Conservation (phyloP, 192 early-diverging fungal genomes). For the Mortierella claussenii region DNA sequence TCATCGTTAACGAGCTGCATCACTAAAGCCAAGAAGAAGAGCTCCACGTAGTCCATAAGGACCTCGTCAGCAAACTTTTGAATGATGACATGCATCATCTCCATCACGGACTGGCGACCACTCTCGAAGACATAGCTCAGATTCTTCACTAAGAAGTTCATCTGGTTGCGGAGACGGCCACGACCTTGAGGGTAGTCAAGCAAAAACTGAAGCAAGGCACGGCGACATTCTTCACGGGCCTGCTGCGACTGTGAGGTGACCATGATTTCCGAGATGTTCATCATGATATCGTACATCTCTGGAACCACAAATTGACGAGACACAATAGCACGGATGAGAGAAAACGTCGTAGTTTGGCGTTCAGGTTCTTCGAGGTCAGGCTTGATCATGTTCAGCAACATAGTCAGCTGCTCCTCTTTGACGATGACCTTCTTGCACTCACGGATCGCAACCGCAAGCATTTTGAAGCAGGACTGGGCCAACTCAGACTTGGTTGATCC, state of each 20-base stretch:
- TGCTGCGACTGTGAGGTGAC: slow-evolving; percentile 84
- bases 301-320: slow-evolving; percentile 85
- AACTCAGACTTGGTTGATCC: slow-evolving; percentile 71
- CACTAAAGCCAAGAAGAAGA: slow-evolving; percentile 88
- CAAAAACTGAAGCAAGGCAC: slow-evolving; percentile 88
- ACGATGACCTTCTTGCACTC: slow-evolving; percentile 77
- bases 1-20: slow-evolving; percentile 93
- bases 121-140: slow-evolving; percentile 91
- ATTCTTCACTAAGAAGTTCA: slow-evolving; percentile 92
- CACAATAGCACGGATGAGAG: slow-evolving; percentile 88
- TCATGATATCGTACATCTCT: slow-evolving; percentile 96
- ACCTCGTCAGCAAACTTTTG: slow-evolving; percentile 82
- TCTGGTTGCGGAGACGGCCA: slow-evolving; percentile 80
- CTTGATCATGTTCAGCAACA: slow-evolving; percentile 80
- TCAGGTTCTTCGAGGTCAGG: slow-evolving; percentile 94
- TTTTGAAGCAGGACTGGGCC: slow-evolving; percentile 83
- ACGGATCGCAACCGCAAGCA: slow-evolving; percentile 85
- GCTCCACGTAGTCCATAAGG: slow-evolving; percentile 78
- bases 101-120: slow-evolving; percentile 91
- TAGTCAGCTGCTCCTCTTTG: slow-evolving; percentile 78
- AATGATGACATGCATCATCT: slow-evolving; percentile 84
- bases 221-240: slow-evolving; percentile 86
- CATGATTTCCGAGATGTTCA: slow-evolving; percentile 81
- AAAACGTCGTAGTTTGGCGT: slow-evolving; percentile 83
- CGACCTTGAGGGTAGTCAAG: slow-evolving; percentile 95